Evolutionary conservation across 306 rosid genomes (phyloP), one percentile per base, ranked within the genome.

Genomic region (Vigna radiata): DNA sequence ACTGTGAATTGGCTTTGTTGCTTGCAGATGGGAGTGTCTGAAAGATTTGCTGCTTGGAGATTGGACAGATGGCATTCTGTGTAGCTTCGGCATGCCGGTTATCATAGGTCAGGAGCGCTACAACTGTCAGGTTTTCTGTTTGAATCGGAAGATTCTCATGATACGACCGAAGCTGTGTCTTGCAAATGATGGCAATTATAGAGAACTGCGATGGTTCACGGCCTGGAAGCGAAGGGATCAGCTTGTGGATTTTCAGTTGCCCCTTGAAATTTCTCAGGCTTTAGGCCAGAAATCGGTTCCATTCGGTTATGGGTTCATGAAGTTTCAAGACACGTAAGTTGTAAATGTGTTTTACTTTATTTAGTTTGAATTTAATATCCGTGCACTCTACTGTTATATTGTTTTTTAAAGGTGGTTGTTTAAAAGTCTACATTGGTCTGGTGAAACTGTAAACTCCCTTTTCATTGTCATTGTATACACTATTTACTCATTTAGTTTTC

Each of bases 161-260:
- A 89, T 95, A 69, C 84, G 96, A 31, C 94, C 99, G 0, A 95
- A 95, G 70, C 89, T 95, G 97, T 89, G 92, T 87, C 97, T 95
- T 60, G 99, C 97, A 54, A 95, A 95, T 63, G 99, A 95, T 87
- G 97, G 97, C 44, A 95, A 92, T 86, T 95, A 95, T 79, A 83
- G 99, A 84, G 99, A 95, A 70, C 97, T 95, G 8, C 81, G 99
- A 21, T 95, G 99, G 99, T 95, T 95, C 79, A 95, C 99, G 0
- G 97, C 97, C 1, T 95, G 97, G 99, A 95, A 95, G 79, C 86
- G 79, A 66, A 89, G 72, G 46, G 94, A 87, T 65, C 81, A 91
- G 37, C 97, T 95, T 64, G 89, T 70, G 52, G 88, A 92, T 71
- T 95, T 95, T 88, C 97, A 80, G 81, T 72, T 95, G 31, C 99